A percentile compares a stretch with the other conserved stretches of the same genome.
Evolutionary conservation across 768 basidiomycete species (phyloP).

Genomic region (Dioszegia hungarica): DNA sequence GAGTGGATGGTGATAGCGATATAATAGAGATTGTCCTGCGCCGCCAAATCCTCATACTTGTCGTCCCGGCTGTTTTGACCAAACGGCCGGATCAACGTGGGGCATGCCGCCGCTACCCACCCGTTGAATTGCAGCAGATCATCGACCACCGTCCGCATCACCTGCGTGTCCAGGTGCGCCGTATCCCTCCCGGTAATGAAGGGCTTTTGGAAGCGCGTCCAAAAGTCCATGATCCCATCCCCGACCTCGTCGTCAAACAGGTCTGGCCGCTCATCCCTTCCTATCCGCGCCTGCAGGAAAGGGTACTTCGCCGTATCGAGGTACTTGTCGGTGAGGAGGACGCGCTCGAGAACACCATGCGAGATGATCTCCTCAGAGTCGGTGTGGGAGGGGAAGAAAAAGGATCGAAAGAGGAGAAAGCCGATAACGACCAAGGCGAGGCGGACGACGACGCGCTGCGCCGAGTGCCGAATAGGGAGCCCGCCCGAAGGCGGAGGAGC

Average conservation of each 20-base stretch:
- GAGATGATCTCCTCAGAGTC: slow-evolving; percentile 54
- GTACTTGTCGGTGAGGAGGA: slow-evolving; percentile 63
- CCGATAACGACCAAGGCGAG: slow-evolving; percentile 32
- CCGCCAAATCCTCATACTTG: slow-evolving; percentile 81
- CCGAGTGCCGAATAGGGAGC: slow-evolving; percentile 18
- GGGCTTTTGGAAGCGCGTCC: slow-evolving; percentile 86
- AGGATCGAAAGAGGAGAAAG: slow-evolving; percentile 37
- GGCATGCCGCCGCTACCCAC: slow-evolving; percentile 95
- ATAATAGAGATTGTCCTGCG: slow-evolving; percentile 80
- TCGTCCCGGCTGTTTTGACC: slow-evolving; percentile 81
- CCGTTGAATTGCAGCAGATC: slow-evolving; percentile 92
- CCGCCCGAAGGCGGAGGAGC: neutral
- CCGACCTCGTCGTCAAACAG: slow-evolving; percentile 69
- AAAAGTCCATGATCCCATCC: slow-evolving; percentile 79
- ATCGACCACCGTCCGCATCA: slow-evolving; percentile 82
- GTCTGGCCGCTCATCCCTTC: slow-evolving; percentile 74
- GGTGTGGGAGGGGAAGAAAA: slow-evolving; percentile 39
- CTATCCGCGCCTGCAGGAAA: slow-evolving; percentile 82
- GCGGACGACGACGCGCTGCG: slow-evolving; percentile 42
- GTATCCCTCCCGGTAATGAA: slow-evolving; percentile 82
- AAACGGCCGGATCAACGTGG: slow-evolving; percentile 89
- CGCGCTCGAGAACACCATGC: slow-evolving; percentile 64
- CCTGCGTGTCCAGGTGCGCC: slow-evolving; percentile 81
- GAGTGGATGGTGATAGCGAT: slow-evolving; percentile 94
- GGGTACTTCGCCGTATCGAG: slow-evolving; percentile 83